These are phyloP conservation scores for Agrocybe pediades DNA, from an alignment of 768 basidiomycete genomes.

Conservation along the genomic window DNA sequence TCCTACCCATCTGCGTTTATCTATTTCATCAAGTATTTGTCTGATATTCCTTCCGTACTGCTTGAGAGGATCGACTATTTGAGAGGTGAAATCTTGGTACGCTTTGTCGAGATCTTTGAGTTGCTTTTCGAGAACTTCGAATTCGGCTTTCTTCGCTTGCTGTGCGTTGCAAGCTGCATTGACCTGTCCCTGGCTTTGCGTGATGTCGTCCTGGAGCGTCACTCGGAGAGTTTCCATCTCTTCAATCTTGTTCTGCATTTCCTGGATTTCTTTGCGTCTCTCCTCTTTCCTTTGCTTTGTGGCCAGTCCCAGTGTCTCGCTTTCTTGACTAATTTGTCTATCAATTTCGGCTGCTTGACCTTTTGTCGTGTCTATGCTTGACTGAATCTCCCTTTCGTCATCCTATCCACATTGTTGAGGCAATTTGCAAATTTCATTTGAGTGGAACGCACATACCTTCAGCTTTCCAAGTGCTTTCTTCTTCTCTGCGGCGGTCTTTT, in stretches of 20 bases:
- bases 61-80: not conserved
- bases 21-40: not conserved
- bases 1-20: not conserved
- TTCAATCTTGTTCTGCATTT: not conserved
- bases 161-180: not conserved
- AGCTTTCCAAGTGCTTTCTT: too few species aligned
- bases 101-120: not conserved
- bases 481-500: too few species aligned
- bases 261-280: not conserved
- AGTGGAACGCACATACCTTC: too few species aligned
- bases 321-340: not conserved
- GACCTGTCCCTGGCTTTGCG: not conserved
- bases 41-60: conserved; percentile 1
- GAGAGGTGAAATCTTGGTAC: not conserved
- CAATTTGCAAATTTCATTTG: too few species aligned
- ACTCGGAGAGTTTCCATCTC: not conserved
- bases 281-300: not conserved
- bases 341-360: not conserved
- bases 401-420: not conserved
- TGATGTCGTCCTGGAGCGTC: not conserved
- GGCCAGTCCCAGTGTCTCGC: not conserved
- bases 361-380: not conserved
- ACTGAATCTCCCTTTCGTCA: not conserved
- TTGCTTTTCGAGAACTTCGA: not conserved
- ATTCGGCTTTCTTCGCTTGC: not conserved